These are phyloP conservation scores for Paraurostyla sp. DNA, from an alignment of 73 alveolate genomes.

Conservation along the genomic window DNA sequence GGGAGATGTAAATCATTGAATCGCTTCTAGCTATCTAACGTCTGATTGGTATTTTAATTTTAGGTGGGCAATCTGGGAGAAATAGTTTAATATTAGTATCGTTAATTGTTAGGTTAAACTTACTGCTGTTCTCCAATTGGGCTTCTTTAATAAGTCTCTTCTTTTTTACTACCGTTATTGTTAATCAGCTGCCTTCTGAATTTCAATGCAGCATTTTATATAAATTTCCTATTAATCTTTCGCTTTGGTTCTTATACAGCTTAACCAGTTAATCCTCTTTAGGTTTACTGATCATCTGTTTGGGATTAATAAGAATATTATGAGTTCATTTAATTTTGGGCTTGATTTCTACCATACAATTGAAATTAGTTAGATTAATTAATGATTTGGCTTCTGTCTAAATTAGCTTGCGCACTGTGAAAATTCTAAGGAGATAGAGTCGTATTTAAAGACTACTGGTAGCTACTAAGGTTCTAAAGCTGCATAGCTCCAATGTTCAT, in stretches of 20 bases:
- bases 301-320: slow-evolving; percentile 1
- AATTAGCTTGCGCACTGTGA: neutral
- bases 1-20: slow-evolving; percentile 34
- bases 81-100: slow-evolving; percentile 14
- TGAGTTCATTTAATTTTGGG: neutral
- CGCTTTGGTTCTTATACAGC: neutral
- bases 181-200: slow-evolving; percentile 26
- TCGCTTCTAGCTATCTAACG: neutral
- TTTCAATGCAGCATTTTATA: slow-evolving; percentile 47
- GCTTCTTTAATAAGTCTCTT: neutral
- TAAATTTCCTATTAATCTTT: slow-evolving; percentile 13
- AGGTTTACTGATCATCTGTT: neutral
- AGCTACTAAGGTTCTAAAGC: neutral
- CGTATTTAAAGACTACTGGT: neutral
- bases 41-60: neutral
- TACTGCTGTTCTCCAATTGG: neutral
- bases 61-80: neutral
- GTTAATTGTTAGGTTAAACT: neutral
- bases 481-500: neutral
- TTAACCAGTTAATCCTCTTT: neutral
- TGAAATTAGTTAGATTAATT: neutral
- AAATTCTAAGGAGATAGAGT: slow-evolving; percentile 8
- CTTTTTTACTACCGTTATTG: neutral
- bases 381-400: slow-evolving; percentile 12
- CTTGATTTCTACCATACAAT: slow-evolving; percentile 8